Conservation (phyloP, 352 stramenopile genomes). For the Pythium guiyangense region DNA sequence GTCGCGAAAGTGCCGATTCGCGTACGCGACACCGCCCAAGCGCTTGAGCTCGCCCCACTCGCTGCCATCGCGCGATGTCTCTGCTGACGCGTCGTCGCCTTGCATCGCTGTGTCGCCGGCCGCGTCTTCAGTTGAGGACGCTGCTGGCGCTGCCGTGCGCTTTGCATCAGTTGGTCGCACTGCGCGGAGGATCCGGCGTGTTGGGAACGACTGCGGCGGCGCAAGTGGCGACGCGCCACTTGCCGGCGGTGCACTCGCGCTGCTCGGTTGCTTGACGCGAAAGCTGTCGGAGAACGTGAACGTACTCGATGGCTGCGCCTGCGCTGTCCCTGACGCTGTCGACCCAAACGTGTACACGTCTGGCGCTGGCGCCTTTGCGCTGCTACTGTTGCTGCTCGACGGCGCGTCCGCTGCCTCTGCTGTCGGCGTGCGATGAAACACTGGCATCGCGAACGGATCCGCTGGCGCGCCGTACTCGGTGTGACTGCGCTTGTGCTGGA, state of each 20-base stretch:
- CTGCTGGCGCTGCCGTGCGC: not conserved
- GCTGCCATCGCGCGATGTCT: conserved; percentile 24
- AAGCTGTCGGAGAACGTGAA: not conserved
- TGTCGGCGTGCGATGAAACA: conserved; percentile 22
- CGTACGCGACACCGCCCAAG: conserved; percentile 47
- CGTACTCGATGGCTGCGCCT: not conserved
- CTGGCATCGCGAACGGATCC: conserved; percentile 42
- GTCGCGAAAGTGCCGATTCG: conserved; percentile 31
- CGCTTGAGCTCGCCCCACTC: conserved; percentile 64
- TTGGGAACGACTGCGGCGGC: not conserved
- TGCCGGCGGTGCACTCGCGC: not conserved
- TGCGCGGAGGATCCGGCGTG: conserved; percentile 12
- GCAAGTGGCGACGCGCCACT: not conserved
- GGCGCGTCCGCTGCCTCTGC: not conserved
- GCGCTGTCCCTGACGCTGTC: not conserved
- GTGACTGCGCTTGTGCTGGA: conserved; percentile 19
- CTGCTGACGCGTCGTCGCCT: conserved; percentile 15
- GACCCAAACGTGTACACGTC: conserved; percentile 12
- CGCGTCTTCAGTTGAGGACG: not conserved
- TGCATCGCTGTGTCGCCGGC: conserved; percentile 15
- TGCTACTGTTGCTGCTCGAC: not conserved
- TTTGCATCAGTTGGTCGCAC: conserved; percentile 5
- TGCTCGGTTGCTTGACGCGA: not conserved
- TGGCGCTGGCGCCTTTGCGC: conserved; percentile 1
- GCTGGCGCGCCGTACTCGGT: conserved; percentile 26